phyloP scores from a whole-genome alignment of 345 rosid genomes.

The Lepidium africanum region DNA sequence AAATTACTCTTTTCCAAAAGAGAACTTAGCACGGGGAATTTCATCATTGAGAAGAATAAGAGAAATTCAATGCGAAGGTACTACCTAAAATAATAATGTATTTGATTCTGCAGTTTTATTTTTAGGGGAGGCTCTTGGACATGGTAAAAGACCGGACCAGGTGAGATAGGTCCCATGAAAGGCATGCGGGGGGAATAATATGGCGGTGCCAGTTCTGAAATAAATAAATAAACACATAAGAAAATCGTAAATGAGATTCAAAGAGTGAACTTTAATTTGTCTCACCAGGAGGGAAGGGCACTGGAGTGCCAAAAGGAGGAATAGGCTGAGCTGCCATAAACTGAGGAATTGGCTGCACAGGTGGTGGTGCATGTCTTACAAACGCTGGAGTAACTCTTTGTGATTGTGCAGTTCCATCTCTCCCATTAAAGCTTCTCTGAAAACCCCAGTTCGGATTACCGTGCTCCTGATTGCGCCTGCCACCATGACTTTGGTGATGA shows the following conservation, averaged over 20 bases:
- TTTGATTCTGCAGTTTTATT: constrained; percentile 49
- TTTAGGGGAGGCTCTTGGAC: constrained; percentile 48
- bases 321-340: constrained; percentile 46
- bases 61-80: not conserved
- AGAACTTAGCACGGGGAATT: not conserved
- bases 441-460: constrained; percentile 54
- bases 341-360: constrained; percentile 40
- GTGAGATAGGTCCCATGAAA: constrained; percentile 33
- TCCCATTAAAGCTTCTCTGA: constrained; percentile 47
- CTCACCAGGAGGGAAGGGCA: constrained; percentile 61
- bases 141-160: constrained; percentile 40
- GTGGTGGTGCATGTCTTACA: constrained; percentile 55
- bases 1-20: constrained; percentile 1
- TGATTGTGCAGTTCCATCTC: constrained; percentile 58
- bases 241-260: not conserved
- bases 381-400: constrained; percentile 50
- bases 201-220: constrained; percentile 45
- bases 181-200: constrained; percentile 53
- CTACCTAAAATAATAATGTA: constrained; percentile 89
- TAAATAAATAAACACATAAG: constrained; percentile 16
- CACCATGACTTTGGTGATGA: constrained; percentile 61
- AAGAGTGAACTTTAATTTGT: constrained; percentile 1
- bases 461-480: constrained; percentile 70
- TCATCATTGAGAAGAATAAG: not conserved
- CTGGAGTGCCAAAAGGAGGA: constrained; percentile 42